Percentiles rank a stretch among this genome's conserved stretches.
These are phyloP conservation scores for Thecaphora thlaspeos DNA, from an alignment of 1,284 basidiomycete species.

Conservation along the genomic window DNA sequence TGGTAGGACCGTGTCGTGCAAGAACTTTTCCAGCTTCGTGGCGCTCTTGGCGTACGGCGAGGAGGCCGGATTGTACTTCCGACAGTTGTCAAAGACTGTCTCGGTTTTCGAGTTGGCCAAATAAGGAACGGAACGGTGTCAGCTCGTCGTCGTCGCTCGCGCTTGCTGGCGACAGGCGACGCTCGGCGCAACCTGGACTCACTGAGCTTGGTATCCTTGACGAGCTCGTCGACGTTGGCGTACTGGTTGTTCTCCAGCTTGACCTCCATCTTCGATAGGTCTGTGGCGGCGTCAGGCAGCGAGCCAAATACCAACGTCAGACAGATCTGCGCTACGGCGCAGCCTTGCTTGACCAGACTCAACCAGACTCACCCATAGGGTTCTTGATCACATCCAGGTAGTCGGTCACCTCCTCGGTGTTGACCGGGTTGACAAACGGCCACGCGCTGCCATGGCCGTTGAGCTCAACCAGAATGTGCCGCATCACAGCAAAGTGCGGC, in stretches of 20 bases:
- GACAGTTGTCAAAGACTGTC: constrained; percentile 86
- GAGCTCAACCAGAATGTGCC: constrained; percentile 79
- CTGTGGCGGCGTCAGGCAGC: too few relatives aligned
- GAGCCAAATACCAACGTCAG: too few relatives aligned
- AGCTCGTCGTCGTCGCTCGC: too few relatives aligned
- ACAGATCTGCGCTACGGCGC: constrained; percentile 3
- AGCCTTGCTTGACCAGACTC: too few relatives aligned
- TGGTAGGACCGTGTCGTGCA: constrained; percentile 49
- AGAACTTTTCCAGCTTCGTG: constrained; percentile 69
- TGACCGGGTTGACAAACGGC: constrained; percentile 83
- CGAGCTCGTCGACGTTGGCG: constrained; percentile 72
- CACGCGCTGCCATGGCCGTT: constrained; percentile 79
- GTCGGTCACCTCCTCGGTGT: constrained; percentile 77
- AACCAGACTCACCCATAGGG: constrained; percentile 67
- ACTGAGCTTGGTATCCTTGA: constrained; percentile 68
- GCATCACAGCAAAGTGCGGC: constrained; percentile 69
- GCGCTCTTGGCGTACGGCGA: constrained; percentile 85
- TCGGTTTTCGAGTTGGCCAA: too few relatives aligned
- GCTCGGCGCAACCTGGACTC: constrained; percentile 8
- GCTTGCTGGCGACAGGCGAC: too few relatives aligned
- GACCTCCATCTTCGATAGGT: constrained; percentile 86
- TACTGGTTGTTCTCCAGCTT: constrained; percentile 82
- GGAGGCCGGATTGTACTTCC: constrained; percentile 80
- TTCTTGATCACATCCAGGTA: constrained; percentile 87
- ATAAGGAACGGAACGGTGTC: too few relatives aligned